Conservation (phyloP, 805 yeast species). For the Pichia sporocuriosa region DNA sequence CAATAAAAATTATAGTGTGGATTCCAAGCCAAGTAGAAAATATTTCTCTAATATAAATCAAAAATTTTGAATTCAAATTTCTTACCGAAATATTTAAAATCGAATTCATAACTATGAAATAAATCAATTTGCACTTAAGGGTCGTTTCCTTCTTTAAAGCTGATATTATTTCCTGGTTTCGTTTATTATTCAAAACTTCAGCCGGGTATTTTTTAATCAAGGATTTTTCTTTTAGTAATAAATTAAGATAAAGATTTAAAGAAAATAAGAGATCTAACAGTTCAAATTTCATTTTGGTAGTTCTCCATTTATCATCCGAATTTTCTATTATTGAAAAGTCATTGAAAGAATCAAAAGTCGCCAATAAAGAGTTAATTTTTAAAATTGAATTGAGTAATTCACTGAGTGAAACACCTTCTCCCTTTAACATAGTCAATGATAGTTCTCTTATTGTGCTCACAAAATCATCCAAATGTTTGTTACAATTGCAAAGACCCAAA, state of each 20-base stretch:
- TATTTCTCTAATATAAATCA: constrained; percentile 5
- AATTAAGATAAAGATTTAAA: neutral
- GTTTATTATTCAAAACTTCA: neutral
- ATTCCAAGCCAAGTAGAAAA: constrained; percentile 9
- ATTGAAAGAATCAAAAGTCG: neutral
- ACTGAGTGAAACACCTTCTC: neutral
- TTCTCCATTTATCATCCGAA: constrained; percentile 4
- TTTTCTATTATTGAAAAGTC: constrained; percentile 1
- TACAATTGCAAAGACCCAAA: neutral
- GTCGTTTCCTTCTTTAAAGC: neutral
- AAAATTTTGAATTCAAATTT: constrained; percentile 2
- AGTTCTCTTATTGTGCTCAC: neutral
- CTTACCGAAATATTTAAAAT: neutral
- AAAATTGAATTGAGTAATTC: neutral
- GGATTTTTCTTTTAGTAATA: neutral
- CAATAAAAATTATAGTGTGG: constrained; percentile 1
- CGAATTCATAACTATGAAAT: neutral
- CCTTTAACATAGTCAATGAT: neutral
- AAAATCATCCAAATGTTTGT: neutral
- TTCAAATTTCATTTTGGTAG: constrained; percentile 7
- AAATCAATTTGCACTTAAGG: neutral
- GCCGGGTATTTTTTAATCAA: neutral
- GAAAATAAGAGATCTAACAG: neutral
- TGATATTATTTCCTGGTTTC: constrained; percentile 1
- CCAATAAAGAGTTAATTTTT: neutral